phyloP scores from a whole-genome alignment of 495 filamentous ascomycete genomes.

The Hypomontagnella submonticulosa region DNA sequence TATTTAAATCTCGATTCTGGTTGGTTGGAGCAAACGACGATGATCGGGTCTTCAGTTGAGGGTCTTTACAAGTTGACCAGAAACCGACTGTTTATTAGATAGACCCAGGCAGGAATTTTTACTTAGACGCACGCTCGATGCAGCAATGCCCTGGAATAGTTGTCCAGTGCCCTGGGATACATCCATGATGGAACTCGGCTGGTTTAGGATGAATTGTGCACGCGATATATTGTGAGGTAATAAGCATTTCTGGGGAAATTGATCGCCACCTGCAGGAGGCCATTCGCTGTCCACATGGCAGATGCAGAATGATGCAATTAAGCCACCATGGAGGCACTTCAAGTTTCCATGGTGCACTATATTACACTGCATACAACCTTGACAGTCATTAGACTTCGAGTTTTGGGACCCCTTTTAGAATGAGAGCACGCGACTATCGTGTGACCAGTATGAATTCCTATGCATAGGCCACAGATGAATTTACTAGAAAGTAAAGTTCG shows the following conservation, averaged over 20 bases:
- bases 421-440: conserved; percentile 34
- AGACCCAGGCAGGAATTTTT: neutral
- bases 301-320: conserved; percentile 39
- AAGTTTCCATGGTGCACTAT: conserved; percentile 14
- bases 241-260: conserved; percentile 8
- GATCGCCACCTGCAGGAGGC: conserved; percentile 24
- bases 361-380: neutral
- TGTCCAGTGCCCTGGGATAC: too few relatives aligned
- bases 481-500: neutral
- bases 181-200: neutral
- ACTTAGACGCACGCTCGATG: neutral
- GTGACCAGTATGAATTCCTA: conserved; percentile 19
- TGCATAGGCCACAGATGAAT: neutral
- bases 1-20: conserved; percentile 16
- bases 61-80: too few relatives aligned
- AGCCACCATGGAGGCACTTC: conserved; percentile 1
- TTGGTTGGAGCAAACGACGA: neutral
- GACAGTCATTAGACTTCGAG: neutral
- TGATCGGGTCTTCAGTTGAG: conserved; percentile 11
- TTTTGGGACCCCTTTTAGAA: conserved; percentile 10
- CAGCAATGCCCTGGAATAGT: too few relatives aligned
- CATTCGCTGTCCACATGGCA: conserved; percentile 14
- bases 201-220: conserved; percentile 3
- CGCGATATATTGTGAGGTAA: neutral
- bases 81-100: neutral